Evolutionary conservation across 176 grass and related monocot species (phyloP).

Genomic region (Otatea glauca): DNA sequence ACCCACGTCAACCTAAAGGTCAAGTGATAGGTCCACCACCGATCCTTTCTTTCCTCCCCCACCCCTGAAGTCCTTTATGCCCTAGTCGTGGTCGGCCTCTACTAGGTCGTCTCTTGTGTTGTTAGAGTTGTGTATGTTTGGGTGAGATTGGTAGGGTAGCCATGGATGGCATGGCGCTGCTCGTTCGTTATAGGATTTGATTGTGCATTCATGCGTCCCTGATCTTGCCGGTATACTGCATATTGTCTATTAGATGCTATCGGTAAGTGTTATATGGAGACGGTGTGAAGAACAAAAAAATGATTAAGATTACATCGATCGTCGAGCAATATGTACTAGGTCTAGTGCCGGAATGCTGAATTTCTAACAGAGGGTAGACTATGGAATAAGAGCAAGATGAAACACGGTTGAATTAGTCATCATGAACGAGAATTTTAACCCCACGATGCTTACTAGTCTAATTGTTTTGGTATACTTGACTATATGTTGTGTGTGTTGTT

Average conservation of each 20-base stretch:
- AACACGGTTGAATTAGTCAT: background rate
- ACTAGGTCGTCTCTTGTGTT: background rate
- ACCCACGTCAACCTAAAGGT: conserved; percentile 63
- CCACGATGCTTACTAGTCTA: background rate
- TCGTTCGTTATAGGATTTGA: background rate
- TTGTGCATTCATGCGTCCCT: background rate
- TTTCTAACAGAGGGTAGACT: background rate
- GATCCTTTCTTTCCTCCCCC: background rate
- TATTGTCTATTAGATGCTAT: background rate
- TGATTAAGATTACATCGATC: background rate
- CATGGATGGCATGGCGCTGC: too few species aligned
- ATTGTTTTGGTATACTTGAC: too few species aligned
- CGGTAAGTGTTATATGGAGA: background rate
- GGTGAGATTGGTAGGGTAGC: background rate
- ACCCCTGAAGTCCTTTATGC: background rate
- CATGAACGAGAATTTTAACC: background rate
- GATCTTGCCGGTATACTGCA: background rate
- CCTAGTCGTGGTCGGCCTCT: background rate
- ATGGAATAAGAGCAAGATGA: background rate
- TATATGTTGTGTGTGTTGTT: too few species aligned
- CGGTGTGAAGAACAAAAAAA: background rate
- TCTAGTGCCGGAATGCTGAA: background rate
- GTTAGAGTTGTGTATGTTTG: background rate
- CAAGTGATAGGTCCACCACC: conserved; percentile 57
- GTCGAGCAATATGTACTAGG: background rate